These are phyloP conservation scores for Lichtheimia corymbifera DNA, from an alignment of 371 early-diverging fungal species.

Conservation along the genomic window DNA sequence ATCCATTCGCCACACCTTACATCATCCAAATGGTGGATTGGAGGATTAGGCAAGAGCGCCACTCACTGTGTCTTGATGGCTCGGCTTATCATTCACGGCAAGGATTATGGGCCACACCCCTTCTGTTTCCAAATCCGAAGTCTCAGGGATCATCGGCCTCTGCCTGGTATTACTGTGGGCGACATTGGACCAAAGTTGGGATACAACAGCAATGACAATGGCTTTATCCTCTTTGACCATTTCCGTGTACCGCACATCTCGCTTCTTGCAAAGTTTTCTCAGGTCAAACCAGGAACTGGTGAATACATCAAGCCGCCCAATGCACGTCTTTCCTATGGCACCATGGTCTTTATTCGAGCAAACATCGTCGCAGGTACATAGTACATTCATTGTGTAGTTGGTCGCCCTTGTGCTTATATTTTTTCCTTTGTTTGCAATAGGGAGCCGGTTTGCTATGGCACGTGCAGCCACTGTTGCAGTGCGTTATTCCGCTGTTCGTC, in stretches of 20 bases:
- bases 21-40: slow-evolving; percentile 90
- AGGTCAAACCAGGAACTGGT: slow-evolving; percentile 67
- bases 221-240: slow-evolving; percentile 76
- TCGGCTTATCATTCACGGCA: slow-evolving; percentile 75
- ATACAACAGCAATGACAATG: slow-evolving; percentile 81
- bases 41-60: slow-evolving; percentile 65
- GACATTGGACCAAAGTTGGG: slow-evolving; percentile 93
- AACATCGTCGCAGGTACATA: slow-evolving; percentile 55
- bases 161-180: slow-evolving; percentile 83
- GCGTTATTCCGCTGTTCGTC: slow-evolving; percentile 53
- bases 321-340: slow-evolving; percentile 73
- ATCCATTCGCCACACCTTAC: slow-evolving; percentile 84
- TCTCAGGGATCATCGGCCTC: slow-evolving; percentile 67
- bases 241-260: slow-evolving; percentile 78
- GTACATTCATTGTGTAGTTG: neutral
- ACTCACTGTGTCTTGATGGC: slow-evolving; percentile 90
- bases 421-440: slow-evolving; percentile 33
- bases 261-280: slow-evolving; percentile 79
- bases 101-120: slow-evolving; percentile 80
- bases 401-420: neutral
- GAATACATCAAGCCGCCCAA: slow-evolving; percentile 68
- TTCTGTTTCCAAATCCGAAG: slow-evolving; percentile 87
- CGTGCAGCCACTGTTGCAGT: slow-evolving; percentile 50
- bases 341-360: slow-evolving; percentile 75
- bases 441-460: slow-evolving; percentile 54